A percentile compares a stretch with the other conserved stretches of the same genome.
phyloP scores from a whole-genome alignment of 2,329 filamentous ascomycete genomes.

The Cladosporium oxysporum region DNA sequence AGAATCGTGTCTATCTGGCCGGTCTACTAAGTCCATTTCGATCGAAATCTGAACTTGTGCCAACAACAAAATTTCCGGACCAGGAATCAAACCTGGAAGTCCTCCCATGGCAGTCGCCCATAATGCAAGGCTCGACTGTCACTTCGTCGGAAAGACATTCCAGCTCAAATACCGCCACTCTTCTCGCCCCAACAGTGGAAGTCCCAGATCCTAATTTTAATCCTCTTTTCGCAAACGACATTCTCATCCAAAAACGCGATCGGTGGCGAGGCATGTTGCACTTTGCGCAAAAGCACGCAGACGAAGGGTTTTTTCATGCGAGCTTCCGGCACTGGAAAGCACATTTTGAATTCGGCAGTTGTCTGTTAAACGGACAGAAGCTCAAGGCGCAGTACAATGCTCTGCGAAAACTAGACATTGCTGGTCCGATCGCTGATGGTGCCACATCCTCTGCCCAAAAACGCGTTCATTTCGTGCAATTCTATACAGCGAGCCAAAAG shows the following conservation, averaged over 20 bases:
- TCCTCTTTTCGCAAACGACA: constrained; percentile 73
- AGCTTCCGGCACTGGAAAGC: constrained; percentile 73
- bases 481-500: constrained; percentile 70
- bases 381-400: constrained; percentile 69
- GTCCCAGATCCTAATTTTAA: constrained; percentile 66
- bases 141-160: too few species aligned
- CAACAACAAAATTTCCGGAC: background rate
- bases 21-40: constrained; percentile 77
- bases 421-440: constrained; percentile 20
- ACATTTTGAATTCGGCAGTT: constrained; percentile 75
- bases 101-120: background rate
- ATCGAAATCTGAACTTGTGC: constrained; percentile 30
- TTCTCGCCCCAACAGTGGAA: too few species aligned
- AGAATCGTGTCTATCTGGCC: constrained; percentile 79
- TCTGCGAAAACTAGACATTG: constrained; percentile 35
- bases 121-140: background rate
- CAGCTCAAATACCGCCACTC: background rate
- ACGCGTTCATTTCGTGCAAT: constrained; percentile 79
- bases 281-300: constrained; percentile 79
- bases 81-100: background rate
- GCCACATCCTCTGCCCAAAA: constrained; percentile 34
- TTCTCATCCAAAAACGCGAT: constrained; percentile 66
- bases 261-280: constrained; percentile 68
- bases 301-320: constrained; percentile 66
- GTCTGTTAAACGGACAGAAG: constrained; percentile 69